These are phyloP conservation scores for Phytophthora cactorum DNA, from an alignment of 352 stramenopile genomes.

Conservation along the genomic window DNA sequence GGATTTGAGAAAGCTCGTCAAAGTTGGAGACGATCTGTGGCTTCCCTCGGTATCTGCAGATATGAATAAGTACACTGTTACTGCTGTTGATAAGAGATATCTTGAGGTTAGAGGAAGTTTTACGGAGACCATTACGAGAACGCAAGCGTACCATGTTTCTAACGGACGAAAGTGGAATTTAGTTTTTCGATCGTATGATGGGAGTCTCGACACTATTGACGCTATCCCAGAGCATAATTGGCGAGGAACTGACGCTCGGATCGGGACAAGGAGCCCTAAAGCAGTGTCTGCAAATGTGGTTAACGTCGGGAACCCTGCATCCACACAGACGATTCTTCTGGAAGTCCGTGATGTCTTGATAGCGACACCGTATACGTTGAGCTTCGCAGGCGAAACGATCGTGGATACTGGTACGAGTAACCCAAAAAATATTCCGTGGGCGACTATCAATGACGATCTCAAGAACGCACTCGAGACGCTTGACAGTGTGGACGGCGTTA, in stretches of 20 bases:
- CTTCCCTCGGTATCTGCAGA: constrained; percentile 45
- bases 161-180: constrained; percentile 70
- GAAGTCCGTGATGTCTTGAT: constrained; percentile 37
- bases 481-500: constrained; percentile 66
- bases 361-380: constrained; percentile 53
- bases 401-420: constrained; percentile 6
- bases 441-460: constrained; percentile 31
- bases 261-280: constrained; percentile 51
- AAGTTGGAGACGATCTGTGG: constrained; percentile 59
- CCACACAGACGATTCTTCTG: constrained; percentile 61
- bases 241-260: constrained; percentile 56
- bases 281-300: constrained; percentile 48
- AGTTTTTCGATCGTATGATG: constrained; percentile 73
- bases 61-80: constrained; percentile 57
- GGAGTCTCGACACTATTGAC: constrained; percentile 61
- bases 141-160: constrained; percentile 38
- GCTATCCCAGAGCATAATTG: constrained; percentile 65
- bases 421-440: constrained; percentile 47
- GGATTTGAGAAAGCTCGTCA: constrained; percentile 47
- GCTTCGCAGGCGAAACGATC: constrained; percentile 54
- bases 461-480: constrained; percentile 55
- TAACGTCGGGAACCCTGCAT: constrained; percentile 57
- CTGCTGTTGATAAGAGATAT: constrained; percentile 33
- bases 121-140: constrained; percentile 42
- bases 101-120: constrained; percentile 63